A percentile compares a stretch with the other conserved stretches of the same genome.
phyloP scores from a whole-genome alignment of 2,329 filamentous ascomycete species.

The Aspergillus pseudoglaucus region DNA sequence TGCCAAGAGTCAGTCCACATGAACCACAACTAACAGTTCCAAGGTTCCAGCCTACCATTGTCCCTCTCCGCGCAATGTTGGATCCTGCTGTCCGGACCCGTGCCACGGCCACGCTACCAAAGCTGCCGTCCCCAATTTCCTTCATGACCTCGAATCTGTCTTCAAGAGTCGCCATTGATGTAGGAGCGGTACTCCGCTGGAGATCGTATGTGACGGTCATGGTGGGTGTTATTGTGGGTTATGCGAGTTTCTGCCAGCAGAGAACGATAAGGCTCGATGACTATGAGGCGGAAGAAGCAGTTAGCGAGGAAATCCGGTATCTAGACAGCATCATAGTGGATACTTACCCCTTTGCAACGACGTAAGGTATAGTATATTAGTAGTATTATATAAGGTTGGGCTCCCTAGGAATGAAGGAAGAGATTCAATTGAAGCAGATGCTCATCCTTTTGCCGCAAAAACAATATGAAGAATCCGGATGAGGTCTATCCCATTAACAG shows the following conservation, averaged over 20 bases:
- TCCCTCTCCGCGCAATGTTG: constrained; percentile 80
- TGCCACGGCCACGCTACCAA: constrained; percentile 89
- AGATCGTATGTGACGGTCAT: constrained; percentile 77
- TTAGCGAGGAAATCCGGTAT: neutral
- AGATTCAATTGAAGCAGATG: constrained; percentile 19
- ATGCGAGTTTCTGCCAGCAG: constrained; percentile 33
- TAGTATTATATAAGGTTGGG: neutral
- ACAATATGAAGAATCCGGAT: constrained; percentile 17
- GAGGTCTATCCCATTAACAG: constrained; percentile 5
- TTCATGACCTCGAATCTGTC: constrained; percentile 96
- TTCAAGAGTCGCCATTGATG: constrained; percentile 58
- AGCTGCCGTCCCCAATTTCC: constrained; percentile 97
- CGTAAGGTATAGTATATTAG: constrained; percentile 2
- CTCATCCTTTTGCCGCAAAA: constrained; percentile 22
- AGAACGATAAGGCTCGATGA: constrained; percentile 22
- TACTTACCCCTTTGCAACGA: neutral
- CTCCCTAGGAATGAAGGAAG: constrained; percentile 1
- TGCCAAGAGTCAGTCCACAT: neutral
- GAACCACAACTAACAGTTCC: neutral
- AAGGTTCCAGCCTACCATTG: constrained; percentile 62
- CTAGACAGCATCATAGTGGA: neutral
- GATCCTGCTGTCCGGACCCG: constrained; percentile 86
- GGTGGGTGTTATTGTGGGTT: constrained; percentile 31
- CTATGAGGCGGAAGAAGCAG: neutral
- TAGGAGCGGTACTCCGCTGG: constrained; percentile 52